Evolutionary conservation across 2,329 filamentous ascomycete species (phyloP), one percentile per base, ranked within the genome.

Genomic region (Verticillium zaregamsianum): DNA sequence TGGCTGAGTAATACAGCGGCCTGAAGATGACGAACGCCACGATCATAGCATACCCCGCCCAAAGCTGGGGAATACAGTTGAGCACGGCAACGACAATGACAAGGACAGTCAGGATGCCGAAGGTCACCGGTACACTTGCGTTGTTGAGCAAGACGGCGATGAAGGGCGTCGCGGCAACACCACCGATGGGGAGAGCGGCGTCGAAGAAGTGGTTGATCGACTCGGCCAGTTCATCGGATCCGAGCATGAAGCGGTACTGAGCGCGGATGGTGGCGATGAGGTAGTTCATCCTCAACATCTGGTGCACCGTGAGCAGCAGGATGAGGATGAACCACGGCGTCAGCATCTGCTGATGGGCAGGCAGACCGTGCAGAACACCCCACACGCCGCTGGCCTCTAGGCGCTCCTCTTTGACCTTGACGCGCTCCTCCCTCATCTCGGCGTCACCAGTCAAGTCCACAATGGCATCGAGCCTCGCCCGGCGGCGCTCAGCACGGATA

Each of bases 251-350:
- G 7, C 81, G 80, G 71, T 92, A 92, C 72, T 93, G 90, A 2
- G 86, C 80, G 5, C 87, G 80, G 58, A 90, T 83, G 1, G 88
- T 90, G 1, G 88, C 87, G 58, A 91, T 88, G 68, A 59, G 17
- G 72, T 90, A 91, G 73, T 92, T 92, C 82, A 92, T 91, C 5
- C 84, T 80, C 28, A 84, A 77, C 82, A 85, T 86, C 68, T 85
- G 82, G 4, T 85, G 68, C 2, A 83, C 74, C 0, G 77, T 92
- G 69, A 92, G 86, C 6, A 88, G 68, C 0, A 89, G 82, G 58
- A 92, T 86, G n/a, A 92, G 80, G 15, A 88, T 76, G 72, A 90
- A 92, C 88, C 89, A 92, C 0, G 85, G 85, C 1, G 86, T 86
- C 33, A 76, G 73, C 73, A 92, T 89, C 73, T 93, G 90, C 62